These are phyloP conservation scores for Tuber indicum DNA, from an alignment of 495 filamentous ascomycete species.

Conservation along the genomic window DNA sequence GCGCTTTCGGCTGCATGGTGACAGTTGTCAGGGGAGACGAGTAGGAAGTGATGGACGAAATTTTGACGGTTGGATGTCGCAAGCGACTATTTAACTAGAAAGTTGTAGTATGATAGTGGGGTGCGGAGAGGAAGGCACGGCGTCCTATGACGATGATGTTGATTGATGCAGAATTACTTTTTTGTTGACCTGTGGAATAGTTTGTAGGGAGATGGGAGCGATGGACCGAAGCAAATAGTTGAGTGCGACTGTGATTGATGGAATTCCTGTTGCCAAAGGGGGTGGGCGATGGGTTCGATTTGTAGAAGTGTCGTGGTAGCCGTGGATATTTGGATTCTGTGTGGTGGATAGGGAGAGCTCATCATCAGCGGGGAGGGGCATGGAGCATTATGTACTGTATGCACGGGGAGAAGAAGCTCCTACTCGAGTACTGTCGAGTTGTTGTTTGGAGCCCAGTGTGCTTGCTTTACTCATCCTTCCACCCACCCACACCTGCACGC, in stretches of 20 bases:
- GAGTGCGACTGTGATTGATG: conserved; percentile 12
- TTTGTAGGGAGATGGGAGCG: conserved; percentile 11
- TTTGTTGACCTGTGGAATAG: conserved; percentile 24
- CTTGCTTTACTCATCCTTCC: neutral
- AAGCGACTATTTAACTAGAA: conserved; percentile 28
- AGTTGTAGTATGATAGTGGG: conserved; percentile 21
- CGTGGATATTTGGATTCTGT: neutral
- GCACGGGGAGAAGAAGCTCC: neutral
- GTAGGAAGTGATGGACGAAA: conserved; percentile 5
- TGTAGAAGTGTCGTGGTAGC: conserved; percentile 13
- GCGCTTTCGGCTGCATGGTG: conserved; percentile 48
- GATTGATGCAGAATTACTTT: conserved; percentile 24
- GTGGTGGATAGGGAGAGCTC: conserved; percentile 2
- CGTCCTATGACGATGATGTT: conserved; percentile 26
- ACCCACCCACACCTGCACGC: conserved; percentile 5
- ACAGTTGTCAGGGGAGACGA: conserved; percentile 11
- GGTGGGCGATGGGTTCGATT: conserved; percentile 20
- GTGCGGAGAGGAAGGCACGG: conserved; percentile 23
- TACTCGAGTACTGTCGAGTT: neutral
- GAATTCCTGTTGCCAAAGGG: conserved; percentile 7
- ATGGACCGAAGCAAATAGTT: conserved; percentile 14
- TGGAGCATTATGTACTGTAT: neutral
- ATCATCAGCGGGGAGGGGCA: conserved; percentile 3
- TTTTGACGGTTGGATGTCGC: conserved; percentile 17
- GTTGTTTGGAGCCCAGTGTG: neutral